Base-by-base conservation (phyloP, 1,284 basidiomycete genomes). In the Pseudozyma hubeiensis region DNA sequence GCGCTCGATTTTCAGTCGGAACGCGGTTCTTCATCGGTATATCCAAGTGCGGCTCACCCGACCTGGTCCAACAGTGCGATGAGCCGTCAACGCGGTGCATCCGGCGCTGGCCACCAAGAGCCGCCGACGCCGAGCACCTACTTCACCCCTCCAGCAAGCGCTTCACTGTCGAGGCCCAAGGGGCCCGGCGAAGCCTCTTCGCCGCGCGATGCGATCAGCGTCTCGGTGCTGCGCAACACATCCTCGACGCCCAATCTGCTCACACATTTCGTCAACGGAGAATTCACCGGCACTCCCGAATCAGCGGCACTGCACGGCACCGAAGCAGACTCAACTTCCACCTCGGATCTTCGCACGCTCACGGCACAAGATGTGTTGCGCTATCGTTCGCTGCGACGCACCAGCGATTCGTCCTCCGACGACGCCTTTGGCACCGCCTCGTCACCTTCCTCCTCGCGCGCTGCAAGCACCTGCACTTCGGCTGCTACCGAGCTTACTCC, bases 161-260 rank as follows among this genome's bases (percentile, higher is more conserved):
- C 71, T 17, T 58, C 57, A 2, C 46, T 64, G 1, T 31, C 71
- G 1, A 39, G 17, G 1, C 48, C 52, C 11, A 37, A 46, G 19
- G 44, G 33, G 4, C 41, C 60, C 4, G 45, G 40, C 14, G 46
- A 68, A 8, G 45, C 59, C 1, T 54, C 58, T 4, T 74, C 71
- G 24, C 61, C 61, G 9, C 61, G 58, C 34, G 49, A 53, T 29
- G 66, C 59, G 1, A 57, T 68, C 64, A 69, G 65, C 64, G 48
- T 54, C 6, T 62, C 56, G 3, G 60, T 68, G 16, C 51, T 81
- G 44, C 75, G 78, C 54, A 78, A 77, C 46, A 78, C 79, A 3
- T 60, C 72, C 5, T 81, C 79, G 16, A 81, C 79, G 19, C 79
- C 79, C 33, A 81, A 81, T 37, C 49, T 81, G 24, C 65, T 78